Base-by-base conservation (phyloP, 768 basidiomycete species). In the Termitomyces bulborhizus region DNA sequence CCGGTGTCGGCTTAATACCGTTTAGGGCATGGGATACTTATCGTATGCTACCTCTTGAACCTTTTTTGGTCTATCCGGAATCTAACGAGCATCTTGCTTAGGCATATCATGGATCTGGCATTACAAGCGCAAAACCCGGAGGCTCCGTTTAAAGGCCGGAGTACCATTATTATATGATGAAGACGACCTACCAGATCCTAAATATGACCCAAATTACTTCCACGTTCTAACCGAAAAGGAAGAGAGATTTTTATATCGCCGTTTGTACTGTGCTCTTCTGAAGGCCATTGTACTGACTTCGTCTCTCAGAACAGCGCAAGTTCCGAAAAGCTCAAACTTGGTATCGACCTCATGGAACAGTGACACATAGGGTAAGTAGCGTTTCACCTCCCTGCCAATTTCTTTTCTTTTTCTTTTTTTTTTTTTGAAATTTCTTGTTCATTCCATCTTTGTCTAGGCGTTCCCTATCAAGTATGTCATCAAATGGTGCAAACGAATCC, bases 271-370 rank as follows among this genome's bases (percentile, higher is more conserved):
- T 31, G 55, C n/a, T n/a, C 21, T 21, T 21, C 24, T n/a, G 9
- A 37, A 34, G 41, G 32, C 46, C 24, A 12, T 9, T 57, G 37
- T 27, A 31, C 43, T 56, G 39, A 58, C 39, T 29, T 55, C 26
- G 39, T 27, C 50, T 53, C 56, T 27, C 40, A 88, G 86, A 86
- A 58, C 88, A 90, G 73, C 69, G 75, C 47, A 81, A 85, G 66
- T 88, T 89, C 57, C 77, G 80, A 61, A 74, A 83, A 58, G 80
- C 79, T 41, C 83, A 90, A 69, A 91, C 90, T 1, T 94, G 90
- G 91, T 94, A 93, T 69, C 73, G 87, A 50, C 82, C 91, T 6
- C 91, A 94, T 67, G 88, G 88, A 18, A 91, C 89, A 12, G 84
- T 84, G 56, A 91, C 91, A 0, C 91, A 88, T 62, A 70, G 85